Percentiles rank a stretch among this genome's conserved stretches.
Conservation (phyloP, 495 filamentous ascomycete genomes). For the Penicillium taxi region DNA sequence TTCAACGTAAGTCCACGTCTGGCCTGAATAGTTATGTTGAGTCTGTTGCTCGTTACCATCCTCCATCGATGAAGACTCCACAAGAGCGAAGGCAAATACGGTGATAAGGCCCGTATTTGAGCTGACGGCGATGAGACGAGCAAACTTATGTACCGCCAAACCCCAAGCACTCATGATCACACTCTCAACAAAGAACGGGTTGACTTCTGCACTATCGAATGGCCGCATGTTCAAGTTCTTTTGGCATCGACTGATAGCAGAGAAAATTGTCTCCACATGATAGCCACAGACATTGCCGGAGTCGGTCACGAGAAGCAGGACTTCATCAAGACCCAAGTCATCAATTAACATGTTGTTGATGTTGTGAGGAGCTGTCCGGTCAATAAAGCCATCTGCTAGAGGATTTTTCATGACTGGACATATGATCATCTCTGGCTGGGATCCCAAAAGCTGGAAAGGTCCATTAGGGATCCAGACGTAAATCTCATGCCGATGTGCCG, state of each 20-base stretch:
- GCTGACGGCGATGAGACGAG: conserved; percentile 71
- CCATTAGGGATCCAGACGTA: conserved; percentile 66
- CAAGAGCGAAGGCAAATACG: conserved; percentile 67
- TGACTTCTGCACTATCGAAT: conserved; percentile 23
- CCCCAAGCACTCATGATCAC: conserved; percentile 83
- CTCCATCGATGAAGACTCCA: conserved; percentile 17
- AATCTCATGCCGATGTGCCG: conserved; percentile 63
- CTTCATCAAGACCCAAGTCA: conserved; percentile 71
- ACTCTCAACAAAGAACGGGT: conserved; percentile 64
- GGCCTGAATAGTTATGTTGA: conserved; percentile 21
- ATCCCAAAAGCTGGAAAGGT: conserved; percentile 54
- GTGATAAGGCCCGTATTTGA: conserved; percentile 62
- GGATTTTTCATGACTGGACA: conserved; percentile 47
- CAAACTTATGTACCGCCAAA: conserved; percentile 70
- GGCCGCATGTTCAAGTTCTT: conserved; percentile 18
- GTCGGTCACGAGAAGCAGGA: conserved; percentile 68
- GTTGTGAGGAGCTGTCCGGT: conserved; percentile 51
- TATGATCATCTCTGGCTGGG: conserved; percentile 56
- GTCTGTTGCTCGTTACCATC: conserved; percentile 14
- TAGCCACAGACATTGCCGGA: conserved; percentile 86
- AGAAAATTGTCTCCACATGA: conserved; percentile 52
- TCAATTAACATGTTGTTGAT: conserved; percentile 76
- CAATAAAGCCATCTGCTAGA: conserved; percentile 47
- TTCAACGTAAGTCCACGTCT: conserved; percentile 32
- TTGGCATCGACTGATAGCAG: conserved; percentile 30